Evolutionary conservation across 2,329 filamentous ascomycete species (phyloP).

Genomic region (Fusarium sp.): DNA sequence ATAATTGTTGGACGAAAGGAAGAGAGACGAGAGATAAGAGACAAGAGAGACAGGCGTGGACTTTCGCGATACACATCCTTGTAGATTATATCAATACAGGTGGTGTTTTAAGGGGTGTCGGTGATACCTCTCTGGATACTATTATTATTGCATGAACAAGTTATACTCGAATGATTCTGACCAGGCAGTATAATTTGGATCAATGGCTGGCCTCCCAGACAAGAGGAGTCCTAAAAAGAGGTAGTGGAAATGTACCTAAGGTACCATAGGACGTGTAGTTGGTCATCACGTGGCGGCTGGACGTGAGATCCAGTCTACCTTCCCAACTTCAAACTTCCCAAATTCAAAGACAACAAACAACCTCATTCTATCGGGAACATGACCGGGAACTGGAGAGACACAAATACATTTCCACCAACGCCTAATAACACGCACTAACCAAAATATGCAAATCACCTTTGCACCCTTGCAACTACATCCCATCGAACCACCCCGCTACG

Average conservation of each 20-base stretch:
- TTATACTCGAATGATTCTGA: slow-evolving; percentile 1
- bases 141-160: slow-evolving; percentile 8
- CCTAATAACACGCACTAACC: slow-evolving; percentile 12
- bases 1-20: slow-evolving; percentile 29
- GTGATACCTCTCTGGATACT: slow-evolving; percentile 10
- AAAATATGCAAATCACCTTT: slow-evolving; percentile 13
- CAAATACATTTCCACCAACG: not conserved
- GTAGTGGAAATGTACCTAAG: not conserved
- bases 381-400: not conserved
- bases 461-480: slow-evolving; percentile 14
- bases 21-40: slow-evolving; percentile 1
- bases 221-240: not conserved
- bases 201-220: not conserved
- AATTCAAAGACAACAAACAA: slow-evolving; percentile 1
- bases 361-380: slow-evolving; percentile 12
- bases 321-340: not conserved
- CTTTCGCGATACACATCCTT: slow-evolving; percentile 33
- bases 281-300: slow-evolving; percentile 27
- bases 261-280: not conserved
- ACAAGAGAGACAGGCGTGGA: slow-evolving; percentile 25
- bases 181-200: not conserved
- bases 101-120: slow-evolving; percentile 9
- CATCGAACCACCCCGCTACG: slow-evolving; percentile 32
- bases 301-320: not conserved
- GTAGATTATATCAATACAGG: slow-evolving; percentile 38